phyloP scores from a whole-genome alignment of 306 rosid genomes.

The Vachellia pachyceras region DNA sequence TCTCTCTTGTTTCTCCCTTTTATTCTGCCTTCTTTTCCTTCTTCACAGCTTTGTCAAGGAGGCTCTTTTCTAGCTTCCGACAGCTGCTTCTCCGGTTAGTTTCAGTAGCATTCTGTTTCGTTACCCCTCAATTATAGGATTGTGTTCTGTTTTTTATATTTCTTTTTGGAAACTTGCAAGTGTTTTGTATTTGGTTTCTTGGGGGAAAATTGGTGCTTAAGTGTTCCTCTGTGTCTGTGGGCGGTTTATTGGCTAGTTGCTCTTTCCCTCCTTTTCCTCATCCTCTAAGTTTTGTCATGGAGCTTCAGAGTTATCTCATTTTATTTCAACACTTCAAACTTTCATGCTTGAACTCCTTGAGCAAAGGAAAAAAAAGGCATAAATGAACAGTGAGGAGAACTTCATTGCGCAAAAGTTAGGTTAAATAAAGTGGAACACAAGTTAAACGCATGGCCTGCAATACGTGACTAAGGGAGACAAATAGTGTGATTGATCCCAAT shows the following conservation, averaged over 20 bases:
- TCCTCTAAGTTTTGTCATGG: not conserved
- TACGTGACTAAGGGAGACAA: slow-evolving; percentile 2
- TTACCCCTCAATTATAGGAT: slow-evolving; percentile 38
- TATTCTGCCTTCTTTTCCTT: not conserved
- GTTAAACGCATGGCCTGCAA: slow-evolving; percentile 8
- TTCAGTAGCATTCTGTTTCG: not conserved
- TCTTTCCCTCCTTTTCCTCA: not conserved
- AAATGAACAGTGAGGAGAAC: not conserved
- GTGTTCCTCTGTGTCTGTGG: slow-evolving; percentile 6
- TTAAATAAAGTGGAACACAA: slow-evolving; percentile 3
- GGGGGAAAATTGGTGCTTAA: slow-evolving; percentile 5
- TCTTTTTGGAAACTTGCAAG: slow-evolving; percentile 15
- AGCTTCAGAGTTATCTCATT: not conserved
- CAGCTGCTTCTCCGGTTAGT: slow-evolving; percentile 49
- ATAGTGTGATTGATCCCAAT: not conserved
- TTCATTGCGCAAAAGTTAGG: not conserved
- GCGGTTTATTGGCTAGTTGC: not conserved
- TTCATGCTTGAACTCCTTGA: slow-evolving; percentile 1
- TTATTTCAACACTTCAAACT: slow-evolving; percentile 1
- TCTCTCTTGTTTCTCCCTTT: not conserved
- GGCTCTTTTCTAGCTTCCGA: not conserved
- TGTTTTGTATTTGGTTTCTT: slow-evolving; percentile 5
- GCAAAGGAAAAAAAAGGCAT: slow-evolving; percentile 17
- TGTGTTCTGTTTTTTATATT: not conserved
- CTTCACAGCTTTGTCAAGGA: not conserved